These are phyloP conservation scores for Graphilbum sp. DNA, from an alignment of 2,329 filamentous ascomycete species.

Conservation along the genomic window DNA sequence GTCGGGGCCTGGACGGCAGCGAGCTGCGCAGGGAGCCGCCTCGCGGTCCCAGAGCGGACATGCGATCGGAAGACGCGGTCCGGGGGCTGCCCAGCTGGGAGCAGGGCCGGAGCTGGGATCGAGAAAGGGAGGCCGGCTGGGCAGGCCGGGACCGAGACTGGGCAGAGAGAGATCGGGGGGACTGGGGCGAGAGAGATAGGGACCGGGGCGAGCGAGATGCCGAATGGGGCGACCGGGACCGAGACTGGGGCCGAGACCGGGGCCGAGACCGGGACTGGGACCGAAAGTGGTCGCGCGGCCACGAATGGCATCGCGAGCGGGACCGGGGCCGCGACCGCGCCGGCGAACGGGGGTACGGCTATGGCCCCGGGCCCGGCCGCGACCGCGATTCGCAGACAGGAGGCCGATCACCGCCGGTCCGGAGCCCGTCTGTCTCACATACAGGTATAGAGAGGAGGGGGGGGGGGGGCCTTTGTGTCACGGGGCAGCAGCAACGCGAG, in stretches of 20 bases:
- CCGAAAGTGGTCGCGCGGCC: constrained; percentile 7
- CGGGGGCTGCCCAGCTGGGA: too few relatives aligned
- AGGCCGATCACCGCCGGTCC: too few relatives aligned
- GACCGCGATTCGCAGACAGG: constrained; percentile 5
- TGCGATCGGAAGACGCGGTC: too few relatives aligned
- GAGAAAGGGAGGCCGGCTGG: too few relatives aligned
- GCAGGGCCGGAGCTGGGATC: too few relatives aligned
- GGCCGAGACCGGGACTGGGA: constrained; percentile 8
- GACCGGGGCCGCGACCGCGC: constrained; percentile 5
- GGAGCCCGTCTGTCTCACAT: too few relatives aligned
- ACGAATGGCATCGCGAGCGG: constrained; percentile 2
- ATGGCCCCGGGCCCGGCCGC: constrained; percentile 1
- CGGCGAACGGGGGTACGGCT: not conserved
- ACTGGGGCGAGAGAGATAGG: not conserved
- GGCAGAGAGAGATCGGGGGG: too few relatives aligned
- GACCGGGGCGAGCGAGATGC: too few relatives aligned
- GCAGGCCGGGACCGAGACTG: too few relatives aligned
- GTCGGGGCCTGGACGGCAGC: not conserved
- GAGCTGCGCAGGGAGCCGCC: not conserved
- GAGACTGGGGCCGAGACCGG: not conserved
- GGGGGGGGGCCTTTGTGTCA: too few relatives aligned
- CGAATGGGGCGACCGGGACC: not conserved
- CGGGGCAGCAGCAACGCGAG: too few relatives aligned
- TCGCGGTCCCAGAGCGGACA: not conserved
- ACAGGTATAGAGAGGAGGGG: too few relatives aligned